Base-by-base conservation (phyloP, 192 early-diverging fungal genomes). In the Gonapodya sp. region DNA sequence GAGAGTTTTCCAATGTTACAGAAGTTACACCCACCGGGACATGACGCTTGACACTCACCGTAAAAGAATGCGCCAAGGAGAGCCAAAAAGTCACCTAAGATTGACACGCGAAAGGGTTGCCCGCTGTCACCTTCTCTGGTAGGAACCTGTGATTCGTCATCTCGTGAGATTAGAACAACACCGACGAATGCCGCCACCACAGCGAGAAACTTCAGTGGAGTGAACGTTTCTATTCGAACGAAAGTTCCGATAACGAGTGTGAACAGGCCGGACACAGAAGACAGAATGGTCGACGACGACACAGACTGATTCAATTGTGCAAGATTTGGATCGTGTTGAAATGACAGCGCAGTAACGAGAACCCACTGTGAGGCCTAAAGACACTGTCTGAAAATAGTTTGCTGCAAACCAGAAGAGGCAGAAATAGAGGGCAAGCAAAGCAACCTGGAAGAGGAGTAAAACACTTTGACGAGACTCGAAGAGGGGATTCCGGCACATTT, bases 361-460 rank as follows among this genome's bases (percentile, higher is more conserved):
- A 16, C 46, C 8, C 24, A 64, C 46, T 24, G 46, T 64, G 8
- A 64, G 24, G 8, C 46, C 46, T 72, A 94, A 86, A 36, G 92
- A 92, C 2, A 91, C 88, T 81, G 94, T 95, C 36, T 88, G 92
- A 0, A 89, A 84, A 85, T 90, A 89, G 82, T 94, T 94, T 79
- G 93, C 94, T 34, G 89, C 87, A 87, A 95, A 95, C 94, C 94
- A 95, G 75, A 94, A 84, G 14, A 93, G 83, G 83, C 93, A 93
- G 81, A 95, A 95, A 0, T 82, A 83, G 34, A 92, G 31, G 8
- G 75, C 18, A 2, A 77, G 75, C 8, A 2, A 8, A 18, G 75
- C 75, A 2, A 34, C 34, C 30, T 77, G 8, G 64, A 72, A 30
- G 16, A 16, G 64, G 64, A 30, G 64, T 18, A 16, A 30, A 18